These are phyloP conservation scores for Talaromyces sp. DNA, from an alignment of 2,329 filamentous ascomycete species.

Conservation along the genomic window DNA sequence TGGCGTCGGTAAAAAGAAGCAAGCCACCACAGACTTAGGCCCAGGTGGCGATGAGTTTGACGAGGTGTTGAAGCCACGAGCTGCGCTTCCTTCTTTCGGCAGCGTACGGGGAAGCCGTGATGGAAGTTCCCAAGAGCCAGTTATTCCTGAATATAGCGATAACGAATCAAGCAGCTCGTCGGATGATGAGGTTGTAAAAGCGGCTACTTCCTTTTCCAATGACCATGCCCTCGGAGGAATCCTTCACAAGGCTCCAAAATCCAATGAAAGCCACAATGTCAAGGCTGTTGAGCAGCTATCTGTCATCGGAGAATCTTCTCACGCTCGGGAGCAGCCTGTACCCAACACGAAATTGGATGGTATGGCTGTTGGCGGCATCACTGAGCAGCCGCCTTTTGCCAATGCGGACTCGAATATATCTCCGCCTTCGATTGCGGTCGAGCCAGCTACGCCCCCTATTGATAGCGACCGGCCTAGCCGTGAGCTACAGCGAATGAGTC, in stretches of 20 bases:
- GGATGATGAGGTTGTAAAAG: constrained; percentile 49
- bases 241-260: constrained; percentile 42
- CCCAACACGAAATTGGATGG: constrained; percentile 8
- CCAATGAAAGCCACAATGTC: constrained; percentile 7
- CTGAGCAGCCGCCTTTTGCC: constrained; percentile 11
- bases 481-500: constrained; percentile 32
- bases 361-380: neutral
- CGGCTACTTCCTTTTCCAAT: constrained; percentile 47
- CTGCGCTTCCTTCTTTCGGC: constrained; percentile 64
- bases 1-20: constrained; percentile 38
- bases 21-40: constrained; percentile 25
- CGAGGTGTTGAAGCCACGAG: constrained; percentile 60
- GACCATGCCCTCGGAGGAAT: constrained; percentile 57
- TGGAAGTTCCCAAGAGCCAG: constrained; percentile 21
- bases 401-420: constrained; percentile 15
- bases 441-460: constrained; percentile 51
- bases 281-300: constrained; percentile 18
- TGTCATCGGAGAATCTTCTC: constrained; percentile 4
- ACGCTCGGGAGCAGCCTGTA: neutral
- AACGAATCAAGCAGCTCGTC: constrained; percentile 38
- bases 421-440: constrained; percentile 50
- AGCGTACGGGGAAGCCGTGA: constrained; percentile 57
- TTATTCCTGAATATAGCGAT: constrained; percentile 30
- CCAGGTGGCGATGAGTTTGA: constrained; percentile 55
- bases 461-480: constrained; percentile 35